Conservation (phyloP, 352 stramenopile genomes). For the Pythium vanterpoolii region DNA sequence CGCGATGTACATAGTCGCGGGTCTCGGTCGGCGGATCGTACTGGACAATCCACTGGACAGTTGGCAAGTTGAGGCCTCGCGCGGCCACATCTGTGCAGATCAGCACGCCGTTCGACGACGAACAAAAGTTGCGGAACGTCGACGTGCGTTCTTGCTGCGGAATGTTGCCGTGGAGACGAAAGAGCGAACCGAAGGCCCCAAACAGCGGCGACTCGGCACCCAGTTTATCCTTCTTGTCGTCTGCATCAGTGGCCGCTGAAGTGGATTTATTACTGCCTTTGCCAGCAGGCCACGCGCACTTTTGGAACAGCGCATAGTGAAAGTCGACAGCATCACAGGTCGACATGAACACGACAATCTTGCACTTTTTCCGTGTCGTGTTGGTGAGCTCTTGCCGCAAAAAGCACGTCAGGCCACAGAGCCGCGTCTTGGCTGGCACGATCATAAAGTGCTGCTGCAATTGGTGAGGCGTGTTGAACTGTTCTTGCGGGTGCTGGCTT, state of each 20-base stretch:
- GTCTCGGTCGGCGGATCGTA: constrained; percentile 99
- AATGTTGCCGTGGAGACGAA: constrained; percentile 95
- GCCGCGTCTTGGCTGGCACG: constrained; percentile 92
- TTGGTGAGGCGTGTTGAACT: constrained; percentile 90
- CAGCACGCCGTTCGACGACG: constrained; percentile 88
- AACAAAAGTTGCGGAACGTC: constrained; percentile 93
- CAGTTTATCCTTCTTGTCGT: constrained; percentile 34
- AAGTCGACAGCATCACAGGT: constrained; percentile 98
- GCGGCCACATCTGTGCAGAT: constrained; percentile 98
- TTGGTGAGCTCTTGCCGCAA: constrained; percentile 71
- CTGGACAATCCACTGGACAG: constrained; percentile 97
- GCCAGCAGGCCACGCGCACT: constrained; percentile 60
- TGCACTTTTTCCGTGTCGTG: constrained; percentile 41
- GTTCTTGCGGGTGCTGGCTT: constrained; percentile 33
- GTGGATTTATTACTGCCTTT: constrained; percentile 10
- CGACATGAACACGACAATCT: constrained; percentile 96
- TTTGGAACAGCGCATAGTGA: constrained; percentile 90
- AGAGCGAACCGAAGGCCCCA: constrained; percentile 55
- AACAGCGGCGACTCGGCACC: constrained; percentile 48
- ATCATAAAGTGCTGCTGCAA: constrained; percentile 96
- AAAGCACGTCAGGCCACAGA: constrained; percentile 92
- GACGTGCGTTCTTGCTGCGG: constrained; percentile 96
- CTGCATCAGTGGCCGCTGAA: not conserved
- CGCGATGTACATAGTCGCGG: constrained; percentile 98
- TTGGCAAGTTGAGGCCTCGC: constrained; percentile 96